A percentile compares a stretch with the other conserved stretches of the same genome.
Conservation (phyloP, 1,284 basidiomycete genomes). For the Peniophora sp. region DNA sequence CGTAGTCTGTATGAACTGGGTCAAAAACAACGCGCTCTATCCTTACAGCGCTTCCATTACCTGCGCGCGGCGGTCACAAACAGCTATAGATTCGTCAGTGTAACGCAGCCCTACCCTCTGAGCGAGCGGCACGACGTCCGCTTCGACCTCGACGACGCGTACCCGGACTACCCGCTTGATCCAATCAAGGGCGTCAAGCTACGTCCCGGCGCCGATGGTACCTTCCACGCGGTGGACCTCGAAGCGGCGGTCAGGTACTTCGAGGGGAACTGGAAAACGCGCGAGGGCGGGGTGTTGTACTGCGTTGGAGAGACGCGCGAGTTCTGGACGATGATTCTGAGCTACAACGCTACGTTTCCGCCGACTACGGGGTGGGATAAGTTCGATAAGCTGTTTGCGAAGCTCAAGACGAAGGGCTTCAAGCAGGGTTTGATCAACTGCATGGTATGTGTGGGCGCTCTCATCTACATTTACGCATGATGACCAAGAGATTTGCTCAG, state of each 20-base stretch:
- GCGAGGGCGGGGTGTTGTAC: slow-evolving; percentile 15
- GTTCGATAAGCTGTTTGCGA: slow-evolving; percentile 14
- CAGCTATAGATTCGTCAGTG: slow-evolving; percentile 1
- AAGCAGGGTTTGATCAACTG: slow-evolving; percentile 14
- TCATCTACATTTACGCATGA: neutral
- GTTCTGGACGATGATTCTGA: slow-evolving; percentile 17
- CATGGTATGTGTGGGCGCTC: slow-evolving; percentile 11
- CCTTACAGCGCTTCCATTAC: slow-evolving; percentile 9
- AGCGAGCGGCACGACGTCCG: slow-evolving; percentile 7
- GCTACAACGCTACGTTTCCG: slow-evolving; percentile 12
- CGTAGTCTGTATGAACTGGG: slow-evolving; percentile 1
- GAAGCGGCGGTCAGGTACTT: slow-evolving; percentile 8
- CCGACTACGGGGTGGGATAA: slow-evolving; percentile 13
- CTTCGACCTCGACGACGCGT: slow-evolving; percentile 7
- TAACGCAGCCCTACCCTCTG: slow-evolving; percentile 1
- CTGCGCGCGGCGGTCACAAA: slow-evolving; percentile 11
- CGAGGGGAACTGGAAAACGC: slow-evolving; percentile 12
- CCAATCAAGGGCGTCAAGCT: slow-evolving; percentile 14
- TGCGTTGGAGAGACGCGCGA: slow-evolving; percentile 8
- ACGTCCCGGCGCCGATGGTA: slow-evolving; percentile 14
- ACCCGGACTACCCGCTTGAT: slow-evolving; percentile 7
- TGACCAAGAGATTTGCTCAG: slow-evolving; percentile 6
- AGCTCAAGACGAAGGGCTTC: slow-evolving; percentile 10
- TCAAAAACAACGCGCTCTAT: slow-evolving; percentile 3
- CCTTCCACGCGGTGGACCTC: slow-evolving; percentile 15